Percentiles rank a stretch among this genome's conserved stretches.
Evolutionary conservation across 1,284 basidiomycete species (phyloP).

Genomic region (Ganoderma multipileum): DNA sequence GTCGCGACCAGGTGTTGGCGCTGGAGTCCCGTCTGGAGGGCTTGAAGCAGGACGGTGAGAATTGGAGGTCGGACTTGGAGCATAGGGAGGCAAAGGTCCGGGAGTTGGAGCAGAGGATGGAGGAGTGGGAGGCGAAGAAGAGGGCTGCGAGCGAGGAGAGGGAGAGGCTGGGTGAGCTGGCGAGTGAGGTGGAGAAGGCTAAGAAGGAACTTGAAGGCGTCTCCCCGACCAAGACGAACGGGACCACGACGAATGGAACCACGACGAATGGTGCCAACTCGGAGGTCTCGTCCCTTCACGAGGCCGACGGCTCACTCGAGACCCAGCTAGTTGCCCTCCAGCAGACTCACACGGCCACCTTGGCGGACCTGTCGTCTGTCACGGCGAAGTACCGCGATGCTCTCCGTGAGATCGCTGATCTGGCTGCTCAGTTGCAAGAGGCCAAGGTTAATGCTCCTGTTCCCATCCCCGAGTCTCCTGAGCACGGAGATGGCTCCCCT

Average conservation of each 20-base stretch:
- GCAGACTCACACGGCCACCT: conserved; percentile 79
- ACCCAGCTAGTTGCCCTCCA: conserved; percentile 71
- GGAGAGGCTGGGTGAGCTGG: conserved; percentile 67
- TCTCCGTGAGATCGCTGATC: conserved; percentile 86
- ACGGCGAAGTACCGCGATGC: conserved; percentile 88
- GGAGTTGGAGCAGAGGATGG: conserved; percentile 78
- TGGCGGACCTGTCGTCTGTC: conserved; percentile 80
- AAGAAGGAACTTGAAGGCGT: conserved; percentile 62
- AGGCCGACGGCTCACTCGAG: conserved; percentile 50
- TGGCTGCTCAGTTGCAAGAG: conserved; percentile 85
- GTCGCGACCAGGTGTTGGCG: conserved; percentile 71
- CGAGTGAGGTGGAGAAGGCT: conserved; percentile 75
- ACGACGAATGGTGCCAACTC: conserved; percentile 34
- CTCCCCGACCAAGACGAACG: conserved; percentile 33
- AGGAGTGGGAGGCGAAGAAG: conserved; percentile 75
- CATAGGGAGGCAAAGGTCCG: conserved; percentile 77
- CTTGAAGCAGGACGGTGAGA: conserved; percentile 73
- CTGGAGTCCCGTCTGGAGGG: conserved; percentile 78
- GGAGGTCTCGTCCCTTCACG: conserved; percentile 33
- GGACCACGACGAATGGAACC: conserved; percentile 33
- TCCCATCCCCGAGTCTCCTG: conserved; percentile 57
- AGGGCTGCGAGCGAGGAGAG: conserved; percentile 71
- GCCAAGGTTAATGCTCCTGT: conserved; percentile 58
- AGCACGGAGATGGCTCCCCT: conserved; percentile 54
- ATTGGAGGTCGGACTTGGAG: conserved; percentile 84